A percentile compares a stretch with the other conserved stretches of the same genome.
These are phyloP conservation scores for Syzygium malaccense DNA, from an alignment of 441 rosid species.

Conservation along the genomic window DNA sequence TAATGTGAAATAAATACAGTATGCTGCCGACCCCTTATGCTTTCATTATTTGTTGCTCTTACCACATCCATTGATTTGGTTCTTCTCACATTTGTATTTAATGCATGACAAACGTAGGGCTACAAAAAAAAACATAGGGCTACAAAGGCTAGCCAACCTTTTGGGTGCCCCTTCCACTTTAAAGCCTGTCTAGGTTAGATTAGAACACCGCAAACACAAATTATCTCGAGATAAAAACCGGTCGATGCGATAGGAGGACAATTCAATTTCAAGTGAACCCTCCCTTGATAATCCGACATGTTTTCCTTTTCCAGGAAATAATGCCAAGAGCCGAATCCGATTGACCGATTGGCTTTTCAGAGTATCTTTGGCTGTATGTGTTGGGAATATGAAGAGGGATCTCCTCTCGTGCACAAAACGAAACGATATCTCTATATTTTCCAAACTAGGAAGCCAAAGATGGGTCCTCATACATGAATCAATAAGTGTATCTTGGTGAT, in stretches of 20 bases:
- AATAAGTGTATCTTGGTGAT: background rate
- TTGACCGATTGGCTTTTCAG: background rate
- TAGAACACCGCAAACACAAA: background rate
- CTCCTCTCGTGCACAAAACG: background rate
- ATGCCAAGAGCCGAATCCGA: background rate
- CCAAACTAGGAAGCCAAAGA: background rate
- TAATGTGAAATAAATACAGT: background rate
- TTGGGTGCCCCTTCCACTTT: background rate
- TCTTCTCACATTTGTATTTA: background rate
- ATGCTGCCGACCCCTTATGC: background rate
- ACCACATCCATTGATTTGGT: background rate
- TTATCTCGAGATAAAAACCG: background rate
- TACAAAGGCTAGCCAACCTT: background rate
- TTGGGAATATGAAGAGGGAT: background rate
- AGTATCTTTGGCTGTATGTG: background rate
- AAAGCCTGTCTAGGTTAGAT: background rate
- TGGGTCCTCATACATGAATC: background rate
- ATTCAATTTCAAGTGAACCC: no score
- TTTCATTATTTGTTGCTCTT: background rate
- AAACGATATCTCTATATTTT: background rate
- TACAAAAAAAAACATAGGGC: background rate
- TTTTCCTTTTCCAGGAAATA: background rate
- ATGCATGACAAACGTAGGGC: background rate
- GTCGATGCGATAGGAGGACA: background rate
- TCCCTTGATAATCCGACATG: background rate